A percentile compares a stretch with the other conserved stretches of the same genome.
These are phyloP conservation scores for Naganishia antarctica DNA, from an alignment of 768 basidiomycete species.

Conservation along the genomic window DNA sequence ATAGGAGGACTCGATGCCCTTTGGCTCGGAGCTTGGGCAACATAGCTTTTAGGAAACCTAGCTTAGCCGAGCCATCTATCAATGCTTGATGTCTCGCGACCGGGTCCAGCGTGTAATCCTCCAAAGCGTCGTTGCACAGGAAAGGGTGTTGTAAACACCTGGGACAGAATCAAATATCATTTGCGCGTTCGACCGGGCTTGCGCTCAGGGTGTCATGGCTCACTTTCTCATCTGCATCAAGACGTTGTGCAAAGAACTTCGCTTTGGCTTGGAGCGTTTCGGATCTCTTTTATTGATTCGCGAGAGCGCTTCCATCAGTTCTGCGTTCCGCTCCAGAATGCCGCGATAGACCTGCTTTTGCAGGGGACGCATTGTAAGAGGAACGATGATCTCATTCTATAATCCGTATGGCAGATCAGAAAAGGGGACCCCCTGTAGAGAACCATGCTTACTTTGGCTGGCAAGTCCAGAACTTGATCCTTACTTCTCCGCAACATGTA, in stretches of 20 bases:
- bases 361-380: slow-evolving; percentile 76
- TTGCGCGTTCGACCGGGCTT: slow-evolving; percentile 27
- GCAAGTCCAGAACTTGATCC: slow-evolving; percentile 73
- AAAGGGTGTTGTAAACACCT: slow-evolving; percentile 92
- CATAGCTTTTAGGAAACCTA: slow-evolving; percentile 68
- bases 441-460: slow-evolving; percentile 71
- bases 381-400: slow-evolving; percentile 57
- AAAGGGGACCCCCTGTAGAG: slow-evolving; percentile 3
- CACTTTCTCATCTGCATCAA: slow-evolving; percentile 85
- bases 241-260: slow-evolving; percentile 56
- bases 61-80: slow-evolving; percentile 77
- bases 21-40: slow-evolving; percentile 76
- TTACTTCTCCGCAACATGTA: slow-evolving; percentile 93
- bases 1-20: slow-evolving; percentile 82
- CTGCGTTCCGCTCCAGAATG: slow-evolving; percentile 61
- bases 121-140: slow-evolving; percentile 71
- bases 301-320: slow-evolving; percentile 35
- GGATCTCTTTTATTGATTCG: not conserved
- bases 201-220: slow-evolving; percentile 37
- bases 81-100: slow-evolving; percentile 70
- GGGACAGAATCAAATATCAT: not conserved
- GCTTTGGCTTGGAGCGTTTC: slow-evolving; percentile 6
- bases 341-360: slow-evolving; percentile 85
- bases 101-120: slow-evolving; percentile 60
- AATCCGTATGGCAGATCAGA: not conserved